phyloP scores from a whole-genome alignment of 352 stramenopile genomes.

The Globisporangium echinulatum region DNA sequence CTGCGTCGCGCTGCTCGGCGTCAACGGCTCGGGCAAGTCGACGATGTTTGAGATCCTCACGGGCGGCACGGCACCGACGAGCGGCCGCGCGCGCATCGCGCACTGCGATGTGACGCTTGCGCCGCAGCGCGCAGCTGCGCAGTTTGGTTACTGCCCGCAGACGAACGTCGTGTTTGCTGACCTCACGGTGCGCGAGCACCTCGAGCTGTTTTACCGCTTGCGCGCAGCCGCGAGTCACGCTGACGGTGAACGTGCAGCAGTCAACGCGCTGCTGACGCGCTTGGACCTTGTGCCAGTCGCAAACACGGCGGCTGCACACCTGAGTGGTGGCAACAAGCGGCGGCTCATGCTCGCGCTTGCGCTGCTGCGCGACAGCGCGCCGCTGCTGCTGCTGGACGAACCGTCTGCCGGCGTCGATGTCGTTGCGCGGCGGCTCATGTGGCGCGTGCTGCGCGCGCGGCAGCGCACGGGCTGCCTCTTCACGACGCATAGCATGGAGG shows the following conservation, averaged over 20 bases:
- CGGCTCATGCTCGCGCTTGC: conserved; percentile 94
- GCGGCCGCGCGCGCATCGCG: conserved; percentile 14
- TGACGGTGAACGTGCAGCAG: no score
- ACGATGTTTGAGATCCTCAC: conserved; percentile 76
- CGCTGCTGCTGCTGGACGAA: conserved; percentile 96
- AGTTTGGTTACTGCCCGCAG: conserved; percentile 92
- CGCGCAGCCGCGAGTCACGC: conserved; percentile 59
- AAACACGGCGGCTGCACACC: conserved; percentile 10
- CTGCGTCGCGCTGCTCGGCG: conserved; percentile 51
- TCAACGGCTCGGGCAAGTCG: conserved; percentile 86
- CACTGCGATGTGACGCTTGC: conserved; percentile 9
- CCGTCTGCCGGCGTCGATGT: conserved; percentile 92
- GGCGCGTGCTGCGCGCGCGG: conserved; percentile 76
- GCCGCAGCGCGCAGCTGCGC: background rate
- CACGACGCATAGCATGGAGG: conserved; percentile 94
- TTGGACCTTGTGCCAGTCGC: conserved; percentile 64
- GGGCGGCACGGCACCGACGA: conserved; percentile 25
- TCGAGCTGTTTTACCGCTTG: conserved; percentile 87
- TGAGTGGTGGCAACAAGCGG: conserved; percentile 91
- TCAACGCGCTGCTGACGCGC: conserved; percentile 25
- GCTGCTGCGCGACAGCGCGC: conserved; percentile 85
- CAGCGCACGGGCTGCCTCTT: conserved; percentile 74
- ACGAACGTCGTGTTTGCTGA: conserved; percentile 85
- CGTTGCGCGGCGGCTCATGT: conserved; percentile 92
- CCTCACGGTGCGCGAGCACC: conserved; percentile 80